Conservation (phyloP, 1,284 basidiomycete genomes). For the Laetiporus sulphureus region DNA sequence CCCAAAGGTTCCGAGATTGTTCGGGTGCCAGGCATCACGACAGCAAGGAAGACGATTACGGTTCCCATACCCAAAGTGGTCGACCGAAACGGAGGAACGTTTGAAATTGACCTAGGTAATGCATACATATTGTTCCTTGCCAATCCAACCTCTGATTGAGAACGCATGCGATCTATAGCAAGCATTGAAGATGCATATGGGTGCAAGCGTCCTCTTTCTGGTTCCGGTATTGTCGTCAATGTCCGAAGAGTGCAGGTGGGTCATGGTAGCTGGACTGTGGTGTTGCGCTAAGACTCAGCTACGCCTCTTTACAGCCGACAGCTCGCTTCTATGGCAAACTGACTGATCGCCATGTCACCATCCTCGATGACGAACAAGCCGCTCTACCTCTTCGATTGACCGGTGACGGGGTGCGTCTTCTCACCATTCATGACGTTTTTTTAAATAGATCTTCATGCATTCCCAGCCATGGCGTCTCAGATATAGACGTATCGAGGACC, state of each 20-base stretch:
- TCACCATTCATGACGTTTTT: neutral
- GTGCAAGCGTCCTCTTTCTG: constrained; percentile 75
- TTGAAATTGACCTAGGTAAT: constrained; percentile 71
- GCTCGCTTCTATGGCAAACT: constrained; percentile 75
- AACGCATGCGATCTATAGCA: constrained; percentile 35
- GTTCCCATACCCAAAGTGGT: constrained; percentile 65
- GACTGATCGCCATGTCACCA: constrained; percentile 49
- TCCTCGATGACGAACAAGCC: constrained; percentile 74
- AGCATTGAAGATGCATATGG: constrained; percentile 87
- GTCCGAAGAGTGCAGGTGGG: constrained; percentile 79
- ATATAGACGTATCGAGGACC: constrained; percentile 57
- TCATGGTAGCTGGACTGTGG: constrained; percentile 5
- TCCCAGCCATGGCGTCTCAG: constrained; percentile 78
- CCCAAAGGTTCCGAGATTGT: constrained; percentile 56
- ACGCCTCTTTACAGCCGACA: constrained; percentile 53
- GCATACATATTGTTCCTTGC: neutral
- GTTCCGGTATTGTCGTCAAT: constrained; percentile 80
- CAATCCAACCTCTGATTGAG: neutral
- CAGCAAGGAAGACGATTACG: constrained; percentile 48
- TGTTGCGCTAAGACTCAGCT: constrained; percentile 3
- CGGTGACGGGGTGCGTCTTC: constrained; percentile 71
- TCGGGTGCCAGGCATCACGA: constrained; percentile 50
- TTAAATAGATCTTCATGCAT: constrained; percentile 7
- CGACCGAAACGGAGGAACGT: constrained; percentile 66
- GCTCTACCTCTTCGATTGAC: constrained; percentile 77